phyloP scores from a whole-genome alignment of 345 rosid genomes.

The Arabidopsis suecica region DNA sequence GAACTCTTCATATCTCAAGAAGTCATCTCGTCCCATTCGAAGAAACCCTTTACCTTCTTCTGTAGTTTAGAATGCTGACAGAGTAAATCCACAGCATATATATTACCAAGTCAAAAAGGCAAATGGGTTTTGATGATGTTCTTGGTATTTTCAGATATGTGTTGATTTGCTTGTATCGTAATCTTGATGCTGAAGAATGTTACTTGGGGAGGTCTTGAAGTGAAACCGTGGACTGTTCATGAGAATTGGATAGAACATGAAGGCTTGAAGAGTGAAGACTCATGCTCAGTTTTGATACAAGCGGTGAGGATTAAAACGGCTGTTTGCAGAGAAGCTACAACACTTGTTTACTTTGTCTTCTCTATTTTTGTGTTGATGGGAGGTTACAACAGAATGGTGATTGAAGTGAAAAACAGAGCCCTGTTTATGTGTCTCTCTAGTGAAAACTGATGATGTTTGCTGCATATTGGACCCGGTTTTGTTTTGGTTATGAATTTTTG shows the following conservation, averaged over 20 bases:
- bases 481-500: conserved; percentile 8
- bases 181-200: neutral
- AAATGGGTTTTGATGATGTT: neutral
- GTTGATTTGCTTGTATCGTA: neutral
- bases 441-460: conserved; percentile 9
- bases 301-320: neutral
- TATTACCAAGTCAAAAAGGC: neutral
- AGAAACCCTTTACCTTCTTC: conserved; percentile 43
- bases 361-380: neutral
- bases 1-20: conserved; percentile 87
- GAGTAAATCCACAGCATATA: neutral
- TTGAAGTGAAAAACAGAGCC: neutral
- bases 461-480: neutral
- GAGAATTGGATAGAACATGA: conserved; percentile 19
- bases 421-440: neutral
- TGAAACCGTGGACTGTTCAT: neutral
- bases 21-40: conserved; percentile 53
- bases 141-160: no score
- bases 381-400: neutral
- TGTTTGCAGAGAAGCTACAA: conserved; percentile 5
- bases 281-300: conserved; percentile 1
- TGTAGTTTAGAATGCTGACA: conserved; percentile 25
- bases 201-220: neutral
- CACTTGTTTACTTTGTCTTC: neutral
- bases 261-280: conserved; percentile 20